Evolutionary conservation across 2,329 filamentous ascomycete species (phyloP), one percentile per base, ranked within the genome.

Genomic region (Dactylellina haptotyla): DNA sequence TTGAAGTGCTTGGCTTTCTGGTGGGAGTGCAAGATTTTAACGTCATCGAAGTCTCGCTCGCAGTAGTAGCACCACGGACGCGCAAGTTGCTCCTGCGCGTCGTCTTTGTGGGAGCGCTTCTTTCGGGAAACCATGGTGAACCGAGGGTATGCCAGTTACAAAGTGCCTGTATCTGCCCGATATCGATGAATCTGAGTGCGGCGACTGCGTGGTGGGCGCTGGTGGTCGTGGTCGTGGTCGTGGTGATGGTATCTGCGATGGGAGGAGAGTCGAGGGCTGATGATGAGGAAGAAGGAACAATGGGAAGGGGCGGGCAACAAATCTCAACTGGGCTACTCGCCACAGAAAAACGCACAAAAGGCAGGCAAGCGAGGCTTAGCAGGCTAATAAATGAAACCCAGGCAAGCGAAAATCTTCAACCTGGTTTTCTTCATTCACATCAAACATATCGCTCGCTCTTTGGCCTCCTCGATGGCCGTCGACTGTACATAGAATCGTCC

Each of bases 1-100:
- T 97, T 97, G 85, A 97, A 98, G 82, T 99, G 95, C 83, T 98
- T 98, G n/a, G 94, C 93, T 81, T 97, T 98, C 80, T 98, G 95
- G 81, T 99, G 95, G 67, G 91, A 93, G 78, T 97, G 96, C 76
- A 99, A 88, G 77, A 98, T 93, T 84, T 97, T 97, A 50, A 97
- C 82, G 81, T 99, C 95, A 81, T 98, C 93, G 80, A 98, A 99
- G 83, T 98, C 94, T 83, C 94, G 91, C 83, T 99, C 95, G 89
- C 95, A 99, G 84, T 99, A 99, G 83, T 97, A 99, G 84, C 95
- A 99, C 93, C 93, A 98, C 54, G 94, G 90, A 67, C 93, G 90
- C 77, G 85, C 84, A 75, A 99, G 87, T 77, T 97, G 85, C 83
- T 98, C 93, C 83, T 98, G 91, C 77, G 97, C 85, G 78, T 93